phyloP scores from a whole-genome alignment of 192 early-diverging fungal genomes.

The Diversispora eburnea region DNA sequence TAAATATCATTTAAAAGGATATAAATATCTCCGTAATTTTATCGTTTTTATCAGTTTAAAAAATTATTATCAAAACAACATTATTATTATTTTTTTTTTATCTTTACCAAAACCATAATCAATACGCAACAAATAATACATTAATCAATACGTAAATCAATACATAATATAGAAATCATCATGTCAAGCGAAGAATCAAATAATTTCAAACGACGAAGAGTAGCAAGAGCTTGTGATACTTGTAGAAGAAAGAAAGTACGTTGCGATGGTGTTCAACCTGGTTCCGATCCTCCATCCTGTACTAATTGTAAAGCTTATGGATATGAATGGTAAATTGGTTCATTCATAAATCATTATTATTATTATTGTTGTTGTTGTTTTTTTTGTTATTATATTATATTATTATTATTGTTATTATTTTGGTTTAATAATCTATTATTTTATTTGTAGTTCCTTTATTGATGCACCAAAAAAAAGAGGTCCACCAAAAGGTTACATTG shows the following conservation, averaged over 20 bases:
- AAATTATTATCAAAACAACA: too few species aligned
- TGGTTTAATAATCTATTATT: background rate
- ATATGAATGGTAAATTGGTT: slow-evolving; percentile 50
- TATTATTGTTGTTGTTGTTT: background rate
- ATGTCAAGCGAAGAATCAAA: slow-evolving; percentile 27
- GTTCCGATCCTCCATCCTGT: slow-evolving; percentile 48
- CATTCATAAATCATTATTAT: background rate
- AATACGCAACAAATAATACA: too few species aligned
- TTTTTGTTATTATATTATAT: background rate
- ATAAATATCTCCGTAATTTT: too few species aligned
- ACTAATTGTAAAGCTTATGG: slow-evolving; percentile 69
- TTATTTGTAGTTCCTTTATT: slow-evolving; percentile 32
- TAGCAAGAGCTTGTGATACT: slow-evolving; percentile 52
- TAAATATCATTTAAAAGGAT: too few species aligned
- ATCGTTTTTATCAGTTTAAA: too few species aligned
- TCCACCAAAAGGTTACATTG: slow-evolving; percentile 86
- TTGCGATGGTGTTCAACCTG: slow-evolving; percentile 68
- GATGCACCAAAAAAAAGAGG: slow-evolving; percentile 72
- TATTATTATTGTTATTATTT: background rate
- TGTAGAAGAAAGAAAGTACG: slow-evolving; percentile 83
- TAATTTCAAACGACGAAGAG: slow-evolving; percentile 20
- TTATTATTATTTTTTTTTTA: too few species aligned
- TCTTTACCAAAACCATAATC: too few species aligned
- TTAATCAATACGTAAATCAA: too few species aligned
- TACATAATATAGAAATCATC: background rate